phyloP scores from a whole-genome alignment of 169 alveolate species.

The Eimeria acervulina region DNA sequence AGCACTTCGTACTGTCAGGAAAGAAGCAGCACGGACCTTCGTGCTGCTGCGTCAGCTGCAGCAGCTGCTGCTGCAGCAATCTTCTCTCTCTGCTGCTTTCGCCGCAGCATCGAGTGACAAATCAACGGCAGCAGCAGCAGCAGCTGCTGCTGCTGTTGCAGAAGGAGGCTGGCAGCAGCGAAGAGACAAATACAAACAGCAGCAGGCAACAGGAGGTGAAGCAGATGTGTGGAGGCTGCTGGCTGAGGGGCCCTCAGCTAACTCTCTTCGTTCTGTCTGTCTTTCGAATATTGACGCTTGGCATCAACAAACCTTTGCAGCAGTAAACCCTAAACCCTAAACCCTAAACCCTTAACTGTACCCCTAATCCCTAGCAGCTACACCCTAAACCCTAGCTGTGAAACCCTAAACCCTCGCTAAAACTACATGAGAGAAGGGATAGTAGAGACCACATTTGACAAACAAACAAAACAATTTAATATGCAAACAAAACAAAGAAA shows the following conservation, averaged over 20 bases:
- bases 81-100: slow-evolving; percentile 51
- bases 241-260: background rate
- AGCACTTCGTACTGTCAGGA: slow-evolving; percentile 9
- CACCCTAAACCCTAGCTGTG: background rate
- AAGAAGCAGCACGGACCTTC: slow-evolving; percentile 69
- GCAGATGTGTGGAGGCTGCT: slow-evolving; percentile 28
- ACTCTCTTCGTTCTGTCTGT: background rate
- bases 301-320: slow-evolving; percentile 13
- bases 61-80: slow-evolving; percentile 58
- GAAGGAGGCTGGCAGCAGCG: slow-evolving; percentile 67
- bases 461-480: too few relatives aligned
- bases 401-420: background rate
- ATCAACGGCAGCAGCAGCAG: background rate
- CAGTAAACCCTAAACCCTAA: slow-evolving; percentile 15
- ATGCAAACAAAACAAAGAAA: too few relatives aligned
- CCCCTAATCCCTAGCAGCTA: background rate
- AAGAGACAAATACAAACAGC: background rate
- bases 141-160: slow-evolving; percentile 42
- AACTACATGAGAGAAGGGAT: too few relatives aligned
- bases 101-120: background rate
- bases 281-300: slow-evolving; percentile 35
- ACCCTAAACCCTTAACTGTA: background rate
- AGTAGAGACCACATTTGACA: too few relatives aligned
- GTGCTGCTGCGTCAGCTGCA: slow-evolving; percentile 74
- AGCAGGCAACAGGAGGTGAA: background rate